Conservation (phyloP, 1,284 basidiomycete species). For the Macrocystidia cucumis region DNA sequence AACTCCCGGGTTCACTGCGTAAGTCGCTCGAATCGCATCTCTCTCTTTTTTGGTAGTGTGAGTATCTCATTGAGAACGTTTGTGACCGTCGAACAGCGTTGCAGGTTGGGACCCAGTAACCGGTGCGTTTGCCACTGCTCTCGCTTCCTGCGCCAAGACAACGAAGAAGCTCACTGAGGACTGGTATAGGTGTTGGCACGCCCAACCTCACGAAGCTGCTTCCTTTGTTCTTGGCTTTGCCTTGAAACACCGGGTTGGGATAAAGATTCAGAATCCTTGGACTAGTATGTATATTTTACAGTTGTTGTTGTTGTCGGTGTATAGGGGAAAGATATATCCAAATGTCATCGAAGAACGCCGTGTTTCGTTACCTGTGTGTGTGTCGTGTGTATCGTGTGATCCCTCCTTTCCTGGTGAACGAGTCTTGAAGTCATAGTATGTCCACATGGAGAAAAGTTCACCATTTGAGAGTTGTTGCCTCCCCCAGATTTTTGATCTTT, state of each 20-base stretch:
- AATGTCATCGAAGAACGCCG: no score
- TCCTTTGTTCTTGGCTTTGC: slow-evolving; percentile 18
- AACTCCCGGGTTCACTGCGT: slow-evolving; percentile 25
- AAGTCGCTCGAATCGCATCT: slow-evolving; percentile 5
- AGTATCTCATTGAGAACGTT: neutral
- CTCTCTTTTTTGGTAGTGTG: neutral
- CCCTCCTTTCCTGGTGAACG: no score
- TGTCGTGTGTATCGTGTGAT: no score
- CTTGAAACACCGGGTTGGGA: no score
- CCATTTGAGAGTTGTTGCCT: no score
- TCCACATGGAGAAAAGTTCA: no score
- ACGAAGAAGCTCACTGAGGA: neutral
- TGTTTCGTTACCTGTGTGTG: no score
- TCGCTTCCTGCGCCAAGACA: neutral
- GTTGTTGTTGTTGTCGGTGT: no score
- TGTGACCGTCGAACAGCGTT: slow-evolving; percentile 5
- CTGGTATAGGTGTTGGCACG: slow-evolving; percentile 23
- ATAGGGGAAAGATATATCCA: no score
- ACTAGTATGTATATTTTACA: neutral
- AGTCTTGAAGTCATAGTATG: no score
- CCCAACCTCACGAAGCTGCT: slow-evolving; percentile 18
- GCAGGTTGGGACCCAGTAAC: slow-evolving; percentile 13
- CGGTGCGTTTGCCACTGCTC: slow-evolving; percentile 3
- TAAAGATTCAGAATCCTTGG: neutral
- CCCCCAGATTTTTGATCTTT: no score